Conservation (phyloP, 805 yeast species). For the Kazachstania kunashirensis region DNA sequence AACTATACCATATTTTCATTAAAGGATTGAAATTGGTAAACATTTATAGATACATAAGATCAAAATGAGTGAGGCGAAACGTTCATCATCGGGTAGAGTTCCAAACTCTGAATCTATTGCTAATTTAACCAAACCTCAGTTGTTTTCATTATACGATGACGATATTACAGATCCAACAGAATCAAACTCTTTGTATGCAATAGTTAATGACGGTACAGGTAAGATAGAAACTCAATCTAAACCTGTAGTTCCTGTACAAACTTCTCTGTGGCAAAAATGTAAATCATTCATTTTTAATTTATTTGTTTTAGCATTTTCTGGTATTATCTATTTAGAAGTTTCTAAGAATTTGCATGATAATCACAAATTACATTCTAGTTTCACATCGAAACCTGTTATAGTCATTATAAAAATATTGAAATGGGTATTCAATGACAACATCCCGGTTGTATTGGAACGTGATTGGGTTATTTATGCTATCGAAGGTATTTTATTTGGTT, state of each 20-base stretch:
- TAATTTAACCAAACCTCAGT: slow-evolving; percentile 42
- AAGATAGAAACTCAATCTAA: neutral
- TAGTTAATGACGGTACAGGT: neutral
- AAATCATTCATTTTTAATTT: slow-evolving; percentile 11
- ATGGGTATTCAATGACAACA: slow-evolving; percentile 6
- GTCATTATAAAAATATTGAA: slow-evolving; percentile 12
- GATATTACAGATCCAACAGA: slow-evolving; percentile 18
- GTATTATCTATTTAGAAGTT: slow-evolving; percentile 45
- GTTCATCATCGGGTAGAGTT: neutral
- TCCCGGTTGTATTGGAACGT: neutral
- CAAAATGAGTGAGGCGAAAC: no score
- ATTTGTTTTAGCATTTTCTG: slow-evolving; percentile 34
- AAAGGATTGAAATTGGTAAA: no score
- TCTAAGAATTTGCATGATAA: slow-evolving; percentile 45
- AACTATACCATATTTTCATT: no score
- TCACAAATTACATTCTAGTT: slow-evolving; percentile 35
- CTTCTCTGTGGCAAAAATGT: slow-evolving; percentile 1
- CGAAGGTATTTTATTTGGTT: slow-evolving; percentile 54
- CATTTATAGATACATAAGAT: no score
- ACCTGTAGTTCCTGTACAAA: neutral
- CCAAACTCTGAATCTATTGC: slow-evolving; percentile 29
- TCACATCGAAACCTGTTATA: slow-evolving; percentile 33
- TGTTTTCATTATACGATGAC: slow-evolving; percentile 43
- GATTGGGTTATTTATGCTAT: slow-evolving; percentile 31
- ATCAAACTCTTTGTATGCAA: slow-evolving; percentile 3